Evolutionary conservation across 805 yeast species (phyloP), one percentile per base, ranked within the genome.

Genomic region (Yarrowia keelungensis): DNA sequence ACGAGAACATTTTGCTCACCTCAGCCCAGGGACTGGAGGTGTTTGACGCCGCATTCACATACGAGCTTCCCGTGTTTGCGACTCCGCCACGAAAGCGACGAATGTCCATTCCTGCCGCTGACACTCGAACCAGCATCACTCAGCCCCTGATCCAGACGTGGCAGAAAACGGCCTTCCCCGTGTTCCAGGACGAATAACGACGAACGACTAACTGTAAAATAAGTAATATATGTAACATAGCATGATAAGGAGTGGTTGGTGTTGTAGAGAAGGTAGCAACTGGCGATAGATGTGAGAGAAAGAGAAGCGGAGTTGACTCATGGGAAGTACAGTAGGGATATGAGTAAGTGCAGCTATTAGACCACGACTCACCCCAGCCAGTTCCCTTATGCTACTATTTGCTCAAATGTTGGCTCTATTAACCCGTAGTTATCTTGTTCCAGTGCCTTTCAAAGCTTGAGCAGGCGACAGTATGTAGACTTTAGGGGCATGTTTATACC

Each of bases 41-140:
- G 2, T 59, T 59, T 32, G 46, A 43, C 32, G 65, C 35, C 16
- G 26, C 65, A n/a, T 59, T 59, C 35, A 59, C 65, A n/a, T 59
- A 59, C 42, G 65, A 59, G 42, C 67, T 62, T 26, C 67, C 67
- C n/a, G 38, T 47, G 14, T 62, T 43, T 38, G 67, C 39, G 9
- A 62, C 67, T n/a, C 67, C 67, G 16, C 67, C 67, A 7, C 56
- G 67, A 47, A 62, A 62, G 67, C 65, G 65, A 59, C 10, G 65
- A 22, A 14, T 59, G 42, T 59, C 65, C 42, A 35, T 14, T 36
- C 50, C 51, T 35, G 32, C 51, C 16, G 39, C 45, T 22, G 67
- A 62, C 50, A 62, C 67, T 7, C 54, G 67, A 8, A 49, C 54
- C 26, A 49, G 56, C 47, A 62, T 62, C n/a, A 14, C 67, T 2